phyloP scores from a whole-genome alignment of 108 stramenopile genomes.

The Nitzschia palea region DNA sequence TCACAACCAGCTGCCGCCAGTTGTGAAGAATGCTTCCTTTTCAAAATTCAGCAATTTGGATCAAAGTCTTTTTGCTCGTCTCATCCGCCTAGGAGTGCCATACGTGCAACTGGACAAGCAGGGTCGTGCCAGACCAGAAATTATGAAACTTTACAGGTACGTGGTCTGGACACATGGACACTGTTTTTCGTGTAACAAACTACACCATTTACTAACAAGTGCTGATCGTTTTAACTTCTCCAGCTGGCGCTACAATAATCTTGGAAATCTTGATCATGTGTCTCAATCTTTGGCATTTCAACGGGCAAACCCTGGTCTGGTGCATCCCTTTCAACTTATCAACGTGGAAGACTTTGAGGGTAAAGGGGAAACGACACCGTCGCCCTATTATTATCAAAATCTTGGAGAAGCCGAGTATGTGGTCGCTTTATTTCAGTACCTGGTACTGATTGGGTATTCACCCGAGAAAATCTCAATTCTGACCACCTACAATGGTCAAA shows the following conservation, averaged over 20 bases:
- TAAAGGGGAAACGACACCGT: conserved; percentile 85
- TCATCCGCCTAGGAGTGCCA: conserved; percentile 89
- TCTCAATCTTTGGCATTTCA: conserved; percentile 46
- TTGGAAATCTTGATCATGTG: conserved; percentile 89
- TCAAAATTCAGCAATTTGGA: conserved; percentile 86
- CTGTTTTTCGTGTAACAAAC: too few species aligned
- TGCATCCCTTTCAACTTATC: conserved; percentile 86
- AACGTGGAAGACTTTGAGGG: conserved; percentile 93
- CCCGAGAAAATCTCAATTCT: conserved; percentile 92
- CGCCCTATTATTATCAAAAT: conserved; percentile 95
- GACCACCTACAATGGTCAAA: conserved; percentile 99
- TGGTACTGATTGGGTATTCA: conserved; percentile 97
- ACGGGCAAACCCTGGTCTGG: conserved; percentile 91
- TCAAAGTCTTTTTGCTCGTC: conserved; percentile 92
- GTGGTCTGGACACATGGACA: conserved; percentile 2
- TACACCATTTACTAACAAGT: too few species aligned
- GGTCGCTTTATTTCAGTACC: conserved; percentile 96
- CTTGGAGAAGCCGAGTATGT: conserved; percentile 98
- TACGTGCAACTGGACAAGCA: conserved; percentile 89
- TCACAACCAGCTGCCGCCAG: conserved; percentile 97
- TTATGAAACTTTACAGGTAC: conserved; percentile 85
- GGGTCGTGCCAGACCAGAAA: conserved; percentile 90
- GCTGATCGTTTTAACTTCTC: too few species aligned
- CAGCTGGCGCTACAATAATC: conserved; percentile 85
- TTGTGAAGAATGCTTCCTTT: conserved; percentile 89